These are phyloP conservation scores for sorghum (Sorghum bicolor) DNA, from an alignment of 176 grass and related monocot genomes.

Conservation along the genomic window DNA sequence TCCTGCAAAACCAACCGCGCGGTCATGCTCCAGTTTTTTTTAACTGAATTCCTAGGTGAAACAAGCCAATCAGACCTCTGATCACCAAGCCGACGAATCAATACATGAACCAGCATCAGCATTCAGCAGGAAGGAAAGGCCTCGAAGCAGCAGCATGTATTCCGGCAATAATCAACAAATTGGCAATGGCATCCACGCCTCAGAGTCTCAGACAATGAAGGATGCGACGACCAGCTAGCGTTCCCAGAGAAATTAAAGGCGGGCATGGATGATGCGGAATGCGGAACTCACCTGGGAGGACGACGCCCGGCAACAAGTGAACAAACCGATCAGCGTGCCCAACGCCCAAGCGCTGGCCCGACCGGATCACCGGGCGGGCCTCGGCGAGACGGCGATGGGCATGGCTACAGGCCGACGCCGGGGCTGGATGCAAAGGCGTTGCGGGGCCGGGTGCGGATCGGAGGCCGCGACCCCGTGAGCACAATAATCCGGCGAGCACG, in stretches of 20 bases:
- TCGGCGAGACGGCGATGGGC: background rate
- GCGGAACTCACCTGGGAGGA: background rate
- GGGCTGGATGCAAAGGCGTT: background rate
- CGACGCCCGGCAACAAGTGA: background rate
- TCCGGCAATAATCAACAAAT: background rate
- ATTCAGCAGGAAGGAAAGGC: background rate
- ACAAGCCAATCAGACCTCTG: background rate
- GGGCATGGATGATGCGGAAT: background rate
- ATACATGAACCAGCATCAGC: background rate
- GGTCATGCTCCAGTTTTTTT: background rate
- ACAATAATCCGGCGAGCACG: background rate
- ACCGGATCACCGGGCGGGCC: background rate
- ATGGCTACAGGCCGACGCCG: too few species aligned
- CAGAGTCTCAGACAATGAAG: background rate
- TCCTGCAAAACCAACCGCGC: background rate
- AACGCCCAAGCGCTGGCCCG: background rate
- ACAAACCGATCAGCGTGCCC: too few species aligned
- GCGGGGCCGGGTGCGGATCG: background rate
- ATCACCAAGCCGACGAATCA: background rate
- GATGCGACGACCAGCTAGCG: background rate
- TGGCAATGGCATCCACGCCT: background rate
- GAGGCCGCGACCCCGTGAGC: background rate
- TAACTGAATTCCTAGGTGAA: background rate
- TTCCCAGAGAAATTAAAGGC: background rate
- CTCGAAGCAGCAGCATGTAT: background rate